Conservation (phyloP, 169 alveolate species). For the Plasmodium ovale region DNA sequence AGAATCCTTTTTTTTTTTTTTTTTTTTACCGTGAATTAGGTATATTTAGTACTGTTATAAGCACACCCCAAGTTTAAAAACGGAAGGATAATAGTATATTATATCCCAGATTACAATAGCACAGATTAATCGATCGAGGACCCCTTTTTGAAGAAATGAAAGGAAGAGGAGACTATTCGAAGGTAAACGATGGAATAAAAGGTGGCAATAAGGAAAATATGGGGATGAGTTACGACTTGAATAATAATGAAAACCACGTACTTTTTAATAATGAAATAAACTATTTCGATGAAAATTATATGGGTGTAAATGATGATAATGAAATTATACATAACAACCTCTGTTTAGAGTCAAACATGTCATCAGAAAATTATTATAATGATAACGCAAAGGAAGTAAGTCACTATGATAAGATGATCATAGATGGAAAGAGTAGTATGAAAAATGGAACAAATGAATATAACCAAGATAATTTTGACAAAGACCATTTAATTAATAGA, state of each 20-base stretch:
- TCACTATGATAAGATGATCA: not conserved
- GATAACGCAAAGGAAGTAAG: not conserved
- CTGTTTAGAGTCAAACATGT: conserved; percentile 4
- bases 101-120: too few relatives aligned
- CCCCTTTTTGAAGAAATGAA: not conserved
- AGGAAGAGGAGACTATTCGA: not conserved
- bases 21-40: too few relatives aligned
- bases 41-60: too few relatives aligned
- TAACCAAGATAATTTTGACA: not conserved
- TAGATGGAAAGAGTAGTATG: conserved; percentile 8
- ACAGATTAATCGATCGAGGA: too few relatives aligned
- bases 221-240: not conserved
- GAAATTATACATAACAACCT: not conserved
- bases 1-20: too few relatives aligned
- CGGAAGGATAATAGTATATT: too few relatives aligned
- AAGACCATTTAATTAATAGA: conserved; percentile 9
- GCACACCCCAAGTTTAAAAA: too few relatives aligned
- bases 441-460: not conserved
- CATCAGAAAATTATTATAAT: conserved; percentile 21
- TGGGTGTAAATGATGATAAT: not conserved
- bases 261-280: not conserved
- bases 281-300: conserved; percentile 14
- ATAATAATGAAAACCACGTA: not conserved
- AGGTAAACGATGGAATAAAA: not conserved
- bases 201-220: not conserved